Evolutionary conservation across 257 asterid genomes (phyloP).

Genomic region (Salvia rosmarinus): DNA sequence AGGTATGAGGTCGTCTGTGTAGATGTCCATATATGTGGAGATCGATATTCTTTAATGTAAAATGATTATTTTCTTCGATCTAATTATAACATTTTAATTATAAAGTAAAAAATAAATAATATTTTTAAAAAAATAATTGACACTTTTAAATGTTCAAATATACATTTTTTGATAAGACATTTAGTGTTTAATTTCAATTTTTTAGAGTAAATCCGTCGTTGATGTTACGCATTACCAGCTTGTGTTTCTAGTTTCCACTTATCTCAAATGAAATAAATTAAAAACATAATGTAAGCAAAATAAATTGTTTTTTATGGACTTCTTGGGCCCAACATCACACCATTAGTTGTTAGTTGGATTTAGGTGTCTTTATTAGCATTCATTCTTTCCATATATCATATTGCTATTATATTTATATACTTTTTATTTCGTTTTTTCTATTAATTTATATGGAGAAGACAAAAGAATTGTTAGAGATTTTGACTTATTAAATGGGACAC

Average conservation of each 20-base stretch:
- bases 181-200: slow-evolving; percentile 1
- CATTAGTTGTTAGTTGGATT: slow-evolving; percentile 38
- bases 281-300: slow-evolving; percentile 1
- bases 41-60: no score
- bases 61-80: no score
- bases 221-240: slow-evolving; percentile 46
- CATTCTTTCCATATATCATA: not conserved
- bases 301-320: slow-evolving; percentile 6
- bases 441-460: not conserved
- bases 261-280: slow-evolving; percentile 24
- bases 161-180: no score
- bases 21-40: no score
- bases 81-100: no score
- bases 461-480: not conserved
- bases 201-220: not conserved
- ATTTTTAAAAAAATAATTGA: no score
- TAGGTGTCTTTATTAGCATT: slow-evolving; percentile 34
- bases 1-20: no score
- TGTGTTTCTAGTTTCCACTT: slow-evolving; percentile 43
- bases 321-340: slow-evolving; percentile 45
- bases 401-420: not conserved
- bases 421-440: no score
- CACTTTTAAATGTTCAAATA: no score
- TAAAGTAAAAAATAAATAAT: no score
- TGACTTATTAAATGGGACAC: slow-evolving; percentile 29